phyloP scores from a whole-genome alignment of 495 filamentous ascomycete species.

The Penicillium tannophilum region DNA sequence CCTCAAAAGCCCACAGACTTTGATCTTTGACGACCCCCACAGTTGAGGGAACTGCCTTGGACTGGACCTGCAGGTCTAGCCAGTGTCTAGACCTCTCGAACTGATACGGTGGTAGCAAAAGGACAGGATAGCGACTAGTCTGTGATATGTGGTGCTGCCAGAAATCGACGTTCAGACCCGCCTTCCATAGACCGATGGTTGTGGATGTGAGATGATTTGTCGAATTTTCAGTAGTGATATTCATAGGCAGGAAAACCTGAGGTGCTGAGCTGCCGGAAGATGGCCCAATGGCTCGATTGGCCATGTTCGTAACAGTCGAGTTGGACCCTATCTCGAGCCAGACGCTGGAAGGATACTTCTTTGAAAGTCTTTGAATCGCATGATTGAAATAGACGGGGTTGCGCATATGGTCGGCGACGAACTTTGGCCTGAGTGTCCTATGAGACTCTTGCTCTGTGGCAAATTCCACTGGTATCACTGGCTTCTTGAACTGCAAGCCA shows the following conservation, averaged over 20 bases:
- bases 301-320: slow-evolving; percentile 50
- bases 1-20: slow-evolving; percentile 42
- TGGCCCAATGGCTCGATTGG: slow-evolving; percentile 22
- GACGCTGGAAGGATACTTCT: too few relatives aligned
- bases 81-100: slow-evolving; percentile 51
- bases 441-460: too few relatives aligned
- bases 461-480: too few relatives aligned
- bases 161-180: slow-evolving; percentile 37
- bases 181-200: too few relatives aligned
- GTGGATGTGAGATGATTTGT: too few relatives aligned
- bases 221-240: slow-evolving; percentile 34
- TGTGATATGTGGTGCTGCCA: slow-evolving; percentile 50
- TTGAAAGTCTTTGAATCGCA: too few relatives aligned
- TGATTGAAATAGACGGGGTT: too few relatives aligned
- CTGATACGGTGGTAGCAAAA: slow-evolving; percentile 56
- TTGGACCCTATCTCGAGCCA: slow-evolving; percentile 53
- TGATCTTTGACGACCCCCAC: not conserved
- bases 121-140: slow-evolving; percentile 32
- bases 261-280: too few relatives aligned
- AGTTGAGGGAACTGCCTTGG: not conserved
- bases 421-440: too few relatives aligned
- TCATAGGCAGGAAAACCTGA: not conserved
- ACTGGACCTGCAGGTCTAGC: slow-evolving; percentile 34
- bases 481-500: too few relatives aligned
- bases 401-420: too few relatives aligned